Percentiles rank a stretch among this genome's conserved stretches.
Evolutionary conservation across 2,329 filamentous ascomycete species (phyloP).

Genomic region (Monosporascus ibericus): DNA sequence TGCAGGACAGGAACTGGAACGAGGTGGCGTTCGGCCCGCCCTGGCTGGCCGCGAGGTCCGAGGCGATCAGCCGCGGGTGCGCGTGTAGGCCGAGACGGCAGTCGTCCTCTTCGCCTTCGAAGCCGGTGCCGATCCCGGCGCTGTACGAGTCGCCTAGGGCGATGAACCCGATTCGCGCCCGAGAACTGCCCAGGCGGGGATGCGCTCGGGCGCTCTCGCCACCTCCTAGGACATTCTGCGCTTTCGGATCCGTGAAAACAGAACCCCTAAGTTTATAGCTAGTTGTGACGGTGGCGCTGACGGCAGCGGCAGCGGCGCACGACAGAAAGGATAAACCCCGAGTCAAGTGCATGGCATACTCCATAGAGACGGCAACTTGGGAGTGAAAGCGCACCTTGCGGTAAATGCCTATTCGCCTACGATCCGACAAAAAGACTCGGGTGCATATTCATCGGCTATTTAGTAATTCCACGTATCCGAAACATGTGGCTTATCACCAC

Average conservation of each 20-base stretch:
- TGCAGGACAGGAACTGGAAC: conserved; percentile 42
- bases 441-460: too few relatives aligned
- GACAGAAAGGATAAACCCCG: too few relatives aligned
- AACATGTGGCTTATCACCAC: too few relatives aligned
- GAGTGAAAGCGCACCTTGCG: too few relatives aligned
- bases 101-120: conserved; percentile 33
- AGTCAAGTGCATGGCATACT: too few relatives aligned
- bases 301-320: too few relatives aligned
- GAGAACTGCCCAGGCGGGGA: neutral
- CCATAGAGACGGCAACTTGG: too few relatives aligned
- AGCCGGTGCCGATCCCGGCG: conserved; percentile 40
- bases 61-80: conserved; percentile 34
- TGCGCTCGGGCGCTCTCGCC: neutral
- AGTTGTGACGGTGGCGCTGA: too few relatives aligned
- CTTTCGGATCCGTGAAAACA: conserved; percentile 1
- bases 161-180: conserved; percentile 27
- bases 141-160: conserved; percentile 42
- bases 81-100: conserved; percentile 37
- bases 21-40: conserved; percentile 19
- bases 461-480: too few relatives aligned
- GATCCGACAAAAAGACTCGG: too few relatives aligned
- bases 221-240: conserved; percentile 10
- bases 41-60: conserved; percentile 27
- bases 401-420: too few relatives aligned
- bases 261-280: too few relatives aligned